Evolutionary conservation across 176 grass and related monocot species (phyloP).

Genomic region (Oryza meyeriana): DNA sequence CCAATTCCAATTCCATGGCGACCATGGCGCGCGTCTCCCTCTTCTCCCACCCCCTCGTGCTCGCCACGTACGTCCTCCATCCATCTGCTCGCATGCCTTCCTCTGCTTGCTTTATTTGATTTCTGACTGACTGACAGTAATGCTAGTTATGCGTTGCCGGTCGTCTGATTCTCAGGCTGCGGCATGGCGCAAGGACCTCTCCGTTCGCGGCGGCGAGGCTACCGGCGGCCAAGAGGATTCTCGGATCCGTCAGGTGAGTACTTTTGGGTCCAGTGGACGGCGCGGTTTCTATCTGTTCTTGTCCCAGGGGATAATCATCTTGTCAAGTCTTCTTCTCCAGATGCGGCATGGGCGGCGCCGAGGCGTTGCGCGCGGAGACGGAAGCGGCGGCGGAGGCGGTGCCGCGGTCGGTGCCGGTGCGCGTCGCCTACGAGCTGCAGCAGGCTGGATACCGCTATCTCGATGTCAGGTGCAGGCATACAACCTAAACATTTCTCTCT

Average conservation of each 20-base stretch:
- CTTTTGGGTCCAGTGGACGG: neutral
- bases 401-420: conserved; percentile 79
- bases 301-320: neutral
- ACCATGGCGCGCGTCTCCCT: conserved; percentile 5
- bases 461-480: conserved; percentile 59
- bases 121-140: no score
- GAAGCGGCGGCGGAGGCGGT: neutral
- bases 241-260: conserved; percentile 8
- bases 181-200: neutral
- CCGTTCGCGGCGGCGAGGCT: neutral
- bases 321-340: neutral
- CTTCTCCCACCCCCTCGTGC: neutral
- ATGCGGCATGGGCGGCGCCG: neutral
- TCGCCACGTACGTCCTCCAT: neutral
- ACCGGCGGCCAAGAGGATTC: neutral
- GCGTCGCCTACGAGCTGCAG: conserved; percentile 75
- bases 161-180: neutral
- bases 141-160: no score
- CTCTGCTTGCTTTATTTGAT: neutral
- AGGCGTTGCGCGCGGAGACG: neutral
- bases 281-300: no score
- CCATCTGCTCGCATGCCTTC: neutral
- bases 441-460: conserved; percentile 81
- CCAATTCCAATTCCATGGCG: neutral
- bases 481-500: no score